Evolutionary conservation across 2,329 filamentous ascomycete species (phyloP).

Genomic region (Aspergillus fumigatiaffinis): DNA sequence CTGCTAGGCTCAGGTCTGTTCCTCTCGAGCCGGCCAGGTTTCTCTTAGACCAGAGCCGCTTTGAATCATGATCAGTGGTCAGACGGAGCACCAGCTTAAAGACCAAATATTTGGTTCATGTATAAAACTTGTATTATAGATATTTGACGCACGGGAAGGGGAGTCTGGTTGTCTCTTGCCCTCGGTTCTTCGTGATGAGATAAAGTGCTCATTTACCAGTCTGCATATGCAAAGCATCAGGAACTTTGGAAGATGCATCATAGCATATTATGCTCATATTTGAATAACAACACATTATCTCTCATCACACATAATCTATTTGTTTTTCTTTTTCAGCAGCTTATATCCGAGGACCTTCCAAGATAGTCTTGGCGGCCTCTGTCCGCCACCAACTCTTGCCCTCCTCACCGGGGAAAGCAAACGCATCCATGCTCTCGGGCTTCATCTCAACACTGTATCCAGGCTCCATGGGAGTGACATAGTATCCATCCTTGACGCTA

Average conservation of each 20-base stretch:
- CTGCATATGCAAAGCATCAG: neutral
- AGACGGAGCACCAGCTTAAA: neutral
- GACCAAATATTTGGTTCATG: neutral
- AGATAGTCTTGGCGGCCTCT: conserved; percentile 71
- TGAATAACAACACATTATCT: neutral
- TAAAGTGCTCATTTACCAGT: neutral
- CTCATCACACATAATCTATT: conserved; percentile 1
- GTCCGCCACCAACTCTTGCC: conserved; percentile 83
- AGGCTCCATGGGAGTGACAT: conserved; percentile 75
- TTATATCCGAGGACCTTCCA: conserved; percentile 51
- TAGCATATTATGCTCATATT: neutral
- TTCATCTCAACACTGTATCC: conserved; percentile 96
- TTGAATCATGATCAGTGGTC: neutral
- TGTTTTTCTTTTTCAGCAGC: conserved; percentile 1
- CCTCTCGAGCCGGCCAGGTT: neutral
- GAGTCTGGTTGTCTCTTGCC: neutral
- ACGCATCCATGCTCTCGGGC: conserved; percentile 77
- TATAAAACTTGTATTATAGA: neutral
- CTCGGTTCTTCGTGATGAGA: neutral
- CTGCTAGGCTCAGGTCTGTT: neutral
- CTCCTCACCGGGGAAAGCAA: conserved; percentile 69
- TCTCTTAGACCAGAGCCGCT: neutral
- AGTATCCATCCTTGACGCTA: conserved; percentile 78
- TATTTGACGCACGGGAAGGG: neutral
- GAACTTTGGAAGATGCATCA: neutral